Conservation (phyloP, 768 basidiomycete genomes). For the Lyophyllum semitale region DNA sequence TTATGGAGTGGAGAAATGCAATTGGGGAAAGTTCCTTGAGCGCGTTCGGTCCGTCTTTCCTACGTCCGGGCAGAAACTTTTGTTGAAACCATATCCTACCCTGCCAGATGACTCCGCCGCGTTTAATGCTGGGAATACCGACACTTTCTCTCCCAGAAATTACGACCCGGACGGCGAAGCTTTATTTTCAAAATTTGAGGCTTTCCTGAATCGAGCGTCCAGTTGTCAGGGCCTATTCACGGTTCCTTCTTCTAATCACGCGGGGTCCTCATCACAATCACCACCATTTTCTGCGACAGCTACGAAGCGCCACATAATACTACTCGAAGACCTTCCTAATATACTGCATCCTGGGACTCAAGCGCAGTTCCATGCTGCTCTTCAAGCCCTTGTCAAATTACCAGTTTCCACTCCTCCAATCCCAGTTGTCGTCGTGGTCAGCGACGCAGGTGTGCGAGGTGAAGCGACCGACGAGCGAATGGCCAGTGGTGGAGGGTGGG, state of each 20-base stretch:
- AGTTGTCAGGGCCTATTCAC: slow-evolving; percentile 58
- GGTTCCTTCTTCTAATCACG: background rate
- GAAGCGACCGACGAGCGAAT: slow-evolving; percentile 57
- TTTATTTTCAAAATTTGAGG: slow-evolving; percentile 67
- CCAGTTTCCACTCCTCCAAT: slow-evolving; percentile 35
- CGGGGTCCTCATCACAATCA: slow-evolving; percentile 13
- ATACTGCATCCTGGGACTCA: slow-evolving; percentile 74
- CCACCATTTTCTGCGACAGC: slow-evolving; percentile 8
- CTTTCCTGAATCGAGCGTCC: slow-evolving; percentile 72
- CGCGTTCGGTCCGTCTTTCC: slow-evolving; percentile 18
- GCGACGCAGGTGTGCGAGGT: slow-evolving; percentile 79
- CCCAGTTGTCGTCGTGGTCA: slow-evolving; percentile 83
- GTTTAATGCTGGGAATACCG: background rate
- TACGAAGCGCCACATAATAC: slow-evolving; percentile 58
- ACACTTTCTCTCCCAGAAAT: slow-evolving; percentile 5
- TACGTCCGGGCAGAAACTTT: background rate
- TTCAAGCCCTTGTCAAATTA: slow-evolving; percentile 56
- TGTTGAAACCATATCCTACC: background rate
- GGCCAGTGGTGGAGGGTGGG: slow-evolving; percentile 42
- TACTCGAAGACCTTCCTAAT: slow-evolving; percentile 92
- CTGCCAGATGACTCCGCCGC: slow-evolving; percentile 2
- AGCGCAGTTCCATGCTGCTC: slow-evolving; percentile 68
- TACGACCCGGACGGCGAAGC: slow-evolving; percentile 41
- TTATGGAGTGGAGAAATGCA: slow-evolving; percentile 84
- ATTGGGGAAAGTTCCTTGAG: slow-evolving; percentile 48